A percentile compares a stretch with the other conserved stretches of the same genome.
These are phyloP conservation scores for Zea luxurians DNA, from an alignment of 176 grass and related monocot genomes.

Conservation along the genomic window DNA sequence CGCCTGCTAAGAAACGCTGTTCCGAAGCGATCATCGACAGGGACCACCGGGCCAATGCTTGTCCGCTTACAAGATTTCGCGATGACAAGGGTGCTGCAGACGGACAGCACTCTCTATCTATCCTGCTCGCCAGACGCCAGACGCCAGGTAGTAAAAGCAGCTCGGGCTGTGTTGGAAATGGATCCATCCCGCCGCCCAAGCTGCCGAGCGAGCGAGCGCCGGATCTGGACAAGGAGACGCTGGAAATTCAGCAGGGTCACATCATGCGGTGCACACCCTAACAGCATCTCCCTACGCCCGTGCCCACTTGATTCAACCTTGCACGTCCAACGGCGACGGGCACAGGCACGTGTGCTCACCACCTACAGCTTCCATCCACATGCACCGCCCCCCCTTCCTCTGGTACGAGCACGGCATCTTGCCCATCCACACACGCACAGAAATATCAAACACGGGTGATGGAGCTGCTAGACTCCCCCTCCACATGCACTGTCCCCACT, in stretches of 20 bases:
- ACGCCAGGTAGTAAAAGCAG: not conserved
- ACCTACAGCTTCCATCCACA: not conserved
- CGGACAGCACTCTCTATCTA: too few species aligned
- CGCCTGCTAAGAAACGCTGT: too few species aligned
- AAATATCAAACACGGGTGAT: not conserved
- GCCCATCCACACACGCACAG: slow-evolving; percentile 1
- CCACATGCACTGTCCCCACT: not conserved
- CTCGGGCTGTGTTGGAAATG: not conserved
- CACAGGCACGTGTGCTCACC: slow-evolving; percentile 29
- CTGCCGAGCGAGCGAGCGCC: not conserved
- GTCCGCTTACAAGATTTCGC: not conserved
- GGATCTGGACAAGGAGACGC: not conserved
- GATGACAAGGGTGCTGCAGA: not conserved
- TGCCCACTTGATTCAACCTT: not conserved
- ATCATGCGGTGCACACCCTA: not conserved
- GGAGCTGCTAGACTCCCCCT: not conserved
- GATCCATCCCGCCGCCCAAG: not conserved
- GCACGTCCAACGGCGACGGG: slow-evolving; percentile 31
- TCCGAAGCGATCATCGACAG: too few species aligned
- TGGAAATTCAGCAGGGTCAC: not conserved
- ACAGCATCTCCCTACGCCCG: not conserved
- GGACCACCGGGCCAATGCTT: too few species aligned
- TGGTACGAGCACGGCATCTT: not conserved
- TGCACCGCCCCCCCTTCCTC: not conserved
- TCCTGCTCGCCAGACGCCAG: not conserved